These are phyloP conservation scores for Podospora fimiseda DNA, from an alignment of 495 filamentous ascomycete genomes.

Conservation along the genomic window DNA sequence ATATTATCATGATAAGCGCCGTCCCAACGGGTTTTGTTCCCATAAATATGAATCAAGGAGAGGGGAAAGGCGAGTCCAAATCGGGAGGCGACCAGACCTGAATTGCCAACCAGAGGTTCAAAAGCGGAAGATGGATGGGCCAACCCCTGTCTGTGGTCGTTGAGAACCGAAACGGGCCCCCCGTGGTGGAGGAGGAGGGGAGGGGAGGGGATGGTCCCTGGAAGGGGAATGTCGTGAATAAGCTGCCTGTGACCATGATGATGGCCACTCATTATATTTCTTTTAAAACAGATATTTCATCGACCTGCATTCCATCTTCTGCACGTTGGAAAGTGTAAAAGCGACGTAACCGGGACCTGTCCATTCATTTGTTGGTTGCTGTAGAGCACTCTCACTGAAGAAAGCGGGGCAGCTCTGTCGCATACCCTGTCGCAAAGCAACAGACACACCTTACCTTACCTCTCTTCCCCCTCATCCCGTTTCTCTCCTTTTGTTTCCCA, in stretches of 20 bases:
- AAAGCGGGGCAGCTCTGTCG: constrained; percentile 15
- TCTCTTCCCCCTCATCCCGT: not conserved
- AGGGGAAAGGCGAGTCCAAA: not conserved
- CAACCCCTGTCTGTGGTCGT: not conserved
- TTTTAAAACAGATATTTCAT: no score
- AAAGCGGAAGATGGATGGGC: not conserved
- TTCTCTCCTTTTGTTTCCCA: not conserved
- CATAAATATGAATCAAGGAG: no score
- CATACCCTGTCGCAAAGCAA: constrained; percentile 7
- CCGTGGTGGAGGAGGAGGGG: no score
- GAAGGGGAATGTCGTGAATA: no score
- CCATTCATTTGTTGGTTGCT: constrained; percentile 4
- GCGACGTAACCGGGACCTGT: constrained; percentile 1
- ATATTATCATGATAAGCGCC: no score
- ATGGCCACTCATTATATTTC: no score
- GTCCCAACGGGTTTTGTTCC: no score
- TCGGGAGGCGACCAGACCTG: not conserved
- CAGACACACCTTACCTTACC: not conserved
- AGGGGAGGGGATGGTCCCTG: no score
- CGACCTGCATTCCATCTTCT: no score
- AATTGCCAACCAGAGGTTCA: not conserved
- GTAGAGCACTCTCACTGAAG: not conserved
- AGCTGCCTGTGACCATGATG: no score
- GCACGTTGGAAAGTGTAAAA: not conserved
- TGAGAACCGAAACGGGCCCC: not conserved